These are phyloP conservation scores for Boletus tylopilopsis DNA, from an alignment of 768 basidiomycete genomes.

Conservation along the genomic window DNA sequence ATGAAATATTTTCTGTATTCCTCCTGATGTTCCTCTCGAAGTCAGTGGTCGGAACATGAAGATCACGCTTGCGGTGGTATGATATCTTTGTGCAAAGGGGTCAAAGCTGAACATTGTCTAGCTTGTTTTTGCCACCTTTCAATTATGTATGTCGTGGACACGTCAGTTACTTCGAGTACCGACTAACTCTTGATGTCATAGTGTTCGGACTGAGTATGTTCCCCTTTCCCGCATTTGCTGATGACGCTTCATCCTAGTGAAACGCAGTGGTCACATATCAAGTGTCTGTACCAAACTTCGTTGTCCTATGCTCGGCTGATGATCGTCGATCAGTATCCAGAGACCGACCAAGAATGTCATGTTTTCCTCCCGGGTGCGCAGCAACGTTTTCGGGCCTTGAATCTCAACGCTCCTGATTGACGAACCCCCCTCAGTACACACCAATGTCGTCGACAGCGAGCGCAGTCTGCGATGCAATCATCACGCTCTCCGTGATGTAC, in stretches of 20 bases:
- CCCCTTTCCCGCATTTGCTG: neutral
- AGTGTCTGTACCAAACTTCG: conserved; percentile 2
- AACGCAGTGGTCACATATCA: neutral
- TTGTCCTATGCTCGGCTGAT: neutral
- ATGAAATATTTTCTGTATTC: no score
- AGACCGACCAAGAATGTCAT: neutral
- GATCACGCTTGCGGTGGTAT: conserved; percentile 15
- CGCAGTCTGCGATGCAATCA: conserved; percentile 7
- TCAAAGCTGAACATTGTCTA: neutral
- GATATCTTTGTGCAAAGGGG: neutral
- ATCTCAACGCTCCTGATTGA: neutral
- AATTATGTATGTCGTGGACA: conserved; percentile 4
- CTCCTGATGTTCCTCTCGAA: neutral
- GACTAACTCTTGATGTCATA: neutral
- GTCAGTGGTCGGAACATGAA: conserved; percentile 10
- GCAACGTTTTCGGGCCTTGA: no score
- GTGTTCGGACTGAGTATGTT: conserved; percentile 10
- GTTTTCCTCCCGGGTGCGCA: neutral
- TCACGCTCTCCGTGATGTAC: conserved; percentile 9
- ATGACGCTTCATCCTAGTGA: neutral
- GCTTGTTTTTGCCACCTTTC: conserved; percentile 4
- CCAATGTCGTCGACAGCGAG: neutral
- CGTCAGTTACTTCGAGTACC: neutral
- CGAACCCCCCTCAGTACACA: neutral
- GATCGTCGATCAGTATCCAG: neutral